Conservation (phyloP, 2,329 filamentous ascomycete genomes). For the Periconia macrospinosa region DNA sequence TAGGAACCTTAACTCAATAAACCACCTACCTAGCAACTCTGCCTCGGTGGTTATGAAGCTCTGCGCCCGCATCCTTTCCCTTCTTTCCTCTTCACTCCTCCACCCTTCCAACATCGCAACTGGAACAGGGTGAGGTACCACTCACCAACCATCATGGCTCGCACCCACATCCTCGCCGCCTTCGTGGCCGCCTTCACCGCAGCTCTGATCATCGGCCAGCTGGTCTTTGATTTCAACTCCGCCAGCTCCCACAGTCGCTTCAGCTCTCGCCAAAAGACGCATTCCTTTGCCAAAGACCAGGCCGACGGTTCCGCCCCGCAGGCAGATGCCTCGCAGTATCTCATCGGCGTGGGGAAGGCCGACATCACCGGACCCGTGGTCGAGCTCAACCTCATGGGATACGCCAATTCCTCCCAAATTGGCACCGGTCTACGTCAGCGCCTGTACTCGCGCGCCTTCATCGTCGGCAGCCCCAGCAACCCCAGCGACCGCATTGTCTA, state of each 20-base stretch:
- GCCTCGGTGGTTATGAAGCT: too few relatives aligned
- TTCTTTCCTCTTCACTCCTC: neutral
- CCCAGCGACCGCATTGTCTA: slow-evolving; percentile 79
- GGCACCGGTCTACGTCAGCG: slow-evolving; percentile 85
- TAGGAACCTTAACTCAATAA: too few relatives aligned
- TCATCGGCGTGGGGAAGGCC: slow-evolving; percentile 70
- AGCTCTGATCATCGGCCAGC: slow-evolving; percentile 37
- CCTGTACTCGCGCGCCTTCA: slow-evolving; percentile 86
- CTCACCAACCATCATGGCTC: slow-evolving; percentile 37
- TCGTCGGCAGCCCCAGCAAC: slow-evolving; percentile 69
- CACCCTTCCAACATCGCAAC: slow-evolving; percentile 11
- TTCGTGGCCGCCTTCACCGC: slow-evolving; percentile 38
- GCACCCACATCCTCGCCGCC: slow-evolving; percentile 43
- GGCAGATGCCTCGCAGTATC: slow-evolving; percentile 53
- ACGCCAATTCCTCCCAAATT: slow-evolving; percentile 80
- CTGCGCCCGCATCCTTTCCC: too few relatives aligned
- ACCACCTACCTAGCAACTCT: too few relatives aligned
- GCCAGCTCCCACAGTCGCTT: slow-evolving; percentile 19
- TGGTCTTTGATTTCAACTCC: slow-evolving; percentile 39
- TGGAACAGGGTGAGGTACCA: neutral
- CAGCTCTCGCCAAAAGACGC: slow-evolving; percentile 21
- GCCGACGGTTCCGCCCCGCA: slow-evolving; percentile 15
- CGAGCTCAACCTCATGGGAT: slow-evolving; percentile 89
- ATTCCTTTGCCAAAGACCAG: slow-evolving; percentile 32
- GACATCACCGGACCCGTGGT: slow-evolving; percentile 80